Base-by-base conservation (phyloP, 331 rosid species). In the Cydonia oblonga region DNA sequence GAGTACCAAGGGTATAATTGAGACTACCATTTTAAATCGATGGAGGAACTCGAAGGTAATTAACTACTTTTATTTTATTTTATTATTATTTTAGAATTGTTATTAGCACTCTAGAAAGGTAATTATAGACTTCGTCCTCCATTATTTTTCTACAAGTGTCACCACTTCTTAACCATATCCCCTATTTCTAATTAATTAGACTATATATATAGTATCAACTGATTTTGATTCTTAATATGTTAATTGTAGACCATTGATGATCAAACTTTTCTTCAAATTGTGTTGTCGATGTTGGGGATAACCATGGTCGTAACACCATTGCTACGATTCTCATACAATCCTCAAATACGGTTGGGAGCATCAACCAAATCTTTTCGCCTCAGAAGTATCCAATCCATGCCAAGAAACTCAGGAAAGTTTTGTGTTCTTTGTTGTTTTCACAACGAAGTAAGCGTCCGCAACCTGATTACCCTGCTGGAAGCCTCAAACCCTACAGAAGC, bases 1-100 rank as follows among this genome's bases (percentile, higher is more conserved):
- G 92, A 90, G 85, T 76, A 71, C 75, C 83, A 86, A 85, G 85
- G 92, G 96, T 78, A 80, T 82, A 5, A 76, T 84, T 62, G 96
- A 90, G 66, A 53, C 88, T 69, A 74, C 76, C 29, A 0, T 78
- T 33, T 73, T 60, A 7, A 0, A 16, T 35, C 65, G 63, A 56
- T 22, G 80, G 75, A 19, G 5, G 28, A 19, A 4, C 64, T 0
- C 8, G 16, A 0, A 46, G 84, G 86, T 84, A n/a, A 29, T 14
- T 23, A 51, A 23, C n/a, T 7, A 2, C 16, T 11, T 42, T n/a
- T n/a, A n/a, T n/a, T 12, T 40, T 40, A 1, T 11, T 0, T 40
- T 1, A 9, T 38, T 2, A 9, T 38, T 38, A 38, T 38, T 38
- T 38, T 10, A 38, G 44, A 38, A 38, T 38, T 38, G 44, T 10